Base-by-base conservation (phyloP, 768 basidiomycete genomes). In the Lentinus tigrinus region DNA sequence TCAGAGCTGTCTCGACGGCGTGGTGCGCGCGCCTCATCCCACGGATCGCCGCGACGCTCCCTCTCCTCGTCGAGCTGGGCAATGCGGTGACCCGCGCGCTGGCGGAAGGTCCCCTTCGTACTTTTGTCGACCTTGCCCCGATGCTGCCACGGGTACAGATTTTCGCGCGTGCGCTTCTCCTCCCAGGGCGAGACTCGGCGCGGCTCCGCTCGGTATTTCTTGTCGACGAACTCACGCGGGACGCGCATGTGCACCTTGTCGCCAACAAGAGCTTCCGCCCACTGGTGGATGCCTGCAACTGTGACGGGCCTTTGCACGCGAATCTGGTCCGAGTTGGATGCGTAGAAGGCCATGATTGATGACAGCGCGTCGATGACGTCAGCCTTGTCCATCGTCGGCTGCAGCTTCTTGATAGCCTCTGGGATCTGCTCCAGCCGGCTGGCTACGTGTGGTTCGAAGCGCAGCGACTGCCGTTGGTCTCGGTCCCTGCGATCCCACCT, bases 301-400 rank as follows among this genome's bases (percentile, higher is more conserved):
- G 90, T 70, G 37, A 73, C 75, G 7, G 68, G 63, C 52, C 74
- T 74, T 40, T 72, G 67, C 2, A 78, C 64, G 27, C 83, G 75
- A 47, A 93, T 65, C 42, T 84, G 77, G 6, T 69, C 69, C 1
- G 74, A 54, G 60, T 83, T 81, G 42, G 79, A 71, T 36, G 84
- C 64, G 72, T 92, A 93, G 74, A 85, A 93, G 1, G 92, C 93
- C 19, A 93, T 71, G 53, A 87, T 69, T 14, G 86, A 83, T 21
- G 82, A 77, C 66, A 91, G 85, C 1, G 87, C 82, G 52, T 86
- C 84, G 44, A 75, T 72, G 44, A 92, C 65, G 3, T 81, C 81
- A 3, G 78, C 78, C 21, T 73, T 68, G 64, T 89, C 81, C 11
- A 85, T 51, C 4, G 65, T 67, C 13, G 56, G 26, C 7, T 72